These are phyloP conservation scores for Bruguiera sexangula DNA, from an alignment of 345 rosid species.

Conservation along the genomic window DNA sequence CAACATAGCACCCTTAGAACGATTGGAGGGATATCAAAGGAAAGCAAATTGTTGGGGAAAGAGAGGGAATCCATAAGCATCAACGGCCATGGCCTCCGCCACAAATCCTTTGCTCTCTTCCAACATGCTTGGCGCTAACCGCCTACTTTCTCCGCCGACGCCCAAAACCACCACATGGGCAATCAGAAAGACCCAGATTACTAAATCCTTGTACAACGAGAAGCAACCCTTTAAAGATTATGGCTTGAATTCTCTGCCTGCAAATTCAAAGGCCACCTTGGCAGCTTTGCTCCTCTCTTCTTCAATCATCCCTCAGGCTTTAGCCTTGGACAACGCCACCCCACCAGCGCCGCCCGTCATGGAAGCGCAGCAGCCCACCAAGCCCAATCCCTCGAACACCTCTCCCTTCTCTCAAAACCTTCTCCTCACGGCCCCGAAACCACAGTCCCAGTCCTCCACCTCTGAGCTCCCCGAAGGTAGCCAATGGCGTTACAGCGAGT, in stretches of 20 bases:
- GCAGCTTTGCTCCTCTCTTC: conserved; percentile 54
- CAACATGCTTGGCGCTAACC: conserved; percentile 37
- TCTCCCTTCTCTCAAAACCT: conserved; percentile 52
- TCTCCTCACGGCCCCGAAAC: conserved; percentile 55
- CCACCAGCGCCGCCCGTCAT: conserved; percentile 40
- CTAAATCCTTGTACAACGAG: conserved; percentile 23
- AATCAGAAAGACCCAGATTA: conserved; percentile 15
- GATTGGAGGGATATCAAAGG: background rate
- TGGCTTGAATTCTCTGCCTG: conserved; percentile 15
- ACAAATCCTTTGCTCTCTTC: conserved; percentile 42
- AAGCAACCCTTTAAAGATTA: conserved; percentile 21
- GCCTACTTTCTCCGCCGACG: conserved; percentile 45
- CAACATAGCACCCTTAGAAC: no score
- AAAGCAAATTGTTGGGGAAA: background rate
- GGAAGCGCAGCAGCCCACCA: conserved; percentile 48
- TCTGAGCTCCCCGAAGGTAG: conserved; percentile 66
- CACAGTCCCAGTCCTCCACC: conserved; percentile 37
- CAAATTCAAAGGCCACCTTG: conserved; percentile 42
- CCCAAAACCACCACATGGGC: conserved; percentile 42
- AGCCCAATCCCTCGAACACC: conserved; percentile 33
- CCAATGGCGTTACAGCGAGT: conserved; percentile 83
- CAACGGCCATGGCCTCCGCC: conserved; percentile 33
- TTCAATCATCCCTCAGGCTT: conserved; percentile 45
- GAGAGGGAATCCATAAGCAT: background rate
- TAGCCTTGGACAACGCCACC: conserved; percentile 44